Evolutionary conservation across 805 yeast genomes (phyloP).

Genomic region (Pichia nanzhaoensis): DNA sequence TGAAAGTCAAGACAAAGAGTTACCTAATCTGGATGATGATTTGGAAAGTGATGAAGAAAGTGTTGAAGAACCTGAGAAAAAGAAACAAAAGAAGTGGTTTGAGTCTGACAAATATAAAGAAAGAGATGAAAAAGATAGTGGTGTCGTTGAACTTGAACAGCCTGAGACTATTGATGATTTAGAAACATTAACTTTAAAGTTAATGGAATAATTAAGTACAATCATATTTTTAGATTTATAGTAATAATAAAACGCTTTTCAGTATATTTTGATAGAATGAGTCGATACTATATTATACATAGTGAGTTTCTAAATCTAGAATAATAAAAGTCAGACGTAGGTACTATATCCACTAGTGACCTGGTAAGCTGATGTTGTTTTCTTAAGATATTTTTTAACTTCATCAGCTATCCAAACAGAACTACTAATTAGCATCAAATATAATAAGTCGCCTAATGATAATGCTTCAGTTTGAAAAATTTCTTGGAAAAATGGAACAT

Average conservation of each 20-base stretch:
- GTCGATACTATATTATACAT: too few species aligned
- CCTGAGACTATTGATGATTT: slow-evolving; percentile 91
- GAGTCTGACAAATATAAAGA: slow-evolving; percentile 29
- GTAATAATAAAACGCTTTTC: too few species aligned
- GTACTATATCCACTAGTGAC: slow-evolving; percentile 23
- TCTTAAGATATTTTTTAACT: slow-evolving; percentile 48
- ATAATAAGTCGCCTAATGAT: slow-evolving; percentile 58
- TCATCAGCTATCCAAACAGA: slow-evolving; percentile 86
- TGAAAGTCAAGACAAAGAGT: slow-evolving; percentile 16
- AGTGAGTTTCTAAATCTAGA: too few species aligned
- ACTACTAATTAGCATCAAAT: slow-evolving; percentile 60
- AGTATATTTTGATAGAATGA: too few species aligned
- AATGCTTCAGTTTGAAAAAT: slow-evolving; percentile 95
- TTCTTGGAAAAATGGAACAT: slow-evolving; percentile 85
- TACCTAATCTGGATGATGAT: slow-evolving; percentile 10
- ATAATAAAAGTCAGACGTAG: slow-evolving; percentile 18
- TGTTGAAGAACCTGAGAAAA: slow-evolving; percentile 22
- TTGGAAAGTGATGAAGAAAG: slow-evolving; percentile 5
- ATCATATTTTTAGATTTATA: too few species aligned
- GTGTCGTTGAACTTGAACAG: slow-evolving; percentile 68
- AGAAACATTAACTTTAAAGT: slow-evolving; percentile 71
- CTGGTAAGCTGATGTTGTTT: slow-evolving; percentile 12
- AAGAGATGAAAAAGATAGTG: slow-evolving; percentile 21
- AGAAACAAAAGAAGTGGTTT: slow-evolving; percentile 45
- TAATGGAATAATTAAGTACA: slow-evolving; percentile 16